phyloP scores from a whole-genome alignment of 495 filamentous ascomycete genomes.

The Neurospora sp. region DNA sequence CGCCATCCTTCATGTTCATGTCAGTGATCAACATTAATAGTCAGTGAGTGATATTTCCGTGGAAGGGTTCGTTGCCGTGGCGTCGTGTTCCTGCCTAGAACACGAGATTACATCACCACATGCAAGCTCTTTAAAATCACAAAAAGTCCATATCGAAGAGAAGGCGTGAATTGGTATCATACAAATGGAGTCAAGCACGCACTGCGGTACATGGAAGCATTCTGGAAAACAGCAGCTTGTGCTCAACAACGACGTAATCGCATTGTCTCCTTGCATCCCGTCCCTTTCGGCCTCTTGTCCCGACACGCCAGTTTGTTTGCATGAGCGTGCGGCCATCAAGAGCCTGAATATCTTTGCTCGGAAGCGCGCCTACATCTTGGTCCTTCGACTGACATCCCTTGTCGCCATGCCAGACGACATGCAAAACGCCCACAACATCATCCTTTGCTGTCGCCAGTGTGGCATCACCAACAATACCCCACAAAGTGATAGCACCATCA shows the following conservation, averaged over 20 bases:
- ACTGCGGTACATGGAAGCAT: neutral
- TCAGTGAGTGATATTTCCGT: neutral
- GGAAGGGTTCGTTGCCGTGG: neutral
- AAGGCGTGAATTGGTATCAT: neutral
- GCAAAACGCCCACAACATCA: constrained; percentile 39
- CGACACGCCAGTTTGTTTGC: neutral
- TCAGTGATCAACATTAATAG: neutral
- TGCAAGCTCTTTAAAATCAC: neutral
- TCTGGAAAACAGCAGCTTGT: neutral
- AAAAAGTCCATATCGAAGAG: neutral
- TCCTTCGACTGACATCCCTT: constrained; percentile 1
- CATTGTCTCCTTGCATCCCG: constrained; percentile 1
- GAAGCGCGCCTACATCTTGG: neutral
- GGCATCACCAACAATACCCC: constrained; percentile 9
- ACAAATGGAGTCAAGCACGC: neutral
- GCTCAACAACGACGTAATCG: neutral
- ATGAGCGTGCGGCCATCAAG: neutral
- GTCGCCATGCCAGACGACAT: constrained; percentile 28
- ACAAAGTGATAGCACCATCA: constrained; percentile 12
- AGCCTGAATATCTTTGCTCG: neutral
- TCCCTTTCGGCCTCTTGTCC: neutral
- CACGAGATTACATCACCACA: neutral
- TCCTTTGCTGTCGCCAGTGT: constrained; percentile 12
- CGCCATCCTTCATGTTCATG: neutral
- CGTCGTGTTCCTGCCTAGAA: neutral